Percentiles rank a stretch among this genome's conserved stretches.
These are phyloP conservation scores for Blastomyces parvus DNA, from an alignment of 2,329 filamentous ascomycete species.

Conservation along the genomic window DNA sequence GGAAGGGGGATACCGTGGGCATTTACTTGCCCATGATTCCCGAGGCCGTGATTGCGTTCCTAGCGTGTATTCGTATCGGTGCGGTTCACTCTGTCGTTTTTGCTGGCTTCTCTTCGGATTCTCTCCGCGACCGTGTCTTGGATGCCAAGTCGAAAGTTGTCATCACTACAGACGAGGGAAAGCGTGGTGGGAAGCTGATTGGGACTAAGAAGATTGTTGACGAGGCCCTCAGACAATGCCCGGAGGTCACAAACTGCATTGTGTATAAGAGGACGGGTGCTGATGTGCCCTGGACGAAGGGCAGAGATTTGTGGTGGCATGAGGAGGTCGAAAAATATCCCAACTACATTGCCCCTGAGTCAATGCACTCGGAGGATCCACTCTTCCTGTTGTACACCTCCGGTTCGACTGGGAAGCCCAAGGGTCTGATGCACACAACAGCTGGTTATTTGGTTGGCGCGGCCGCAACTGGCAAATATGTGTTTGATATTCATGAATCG, in stretches of 20 bases:
- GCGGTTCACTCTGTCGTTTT: slow-evolving; percentile 97
- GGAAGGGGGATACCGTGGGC: slow-evolving; percentile 93
- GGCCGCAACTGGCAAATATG: slow-evolving; percentile 91
- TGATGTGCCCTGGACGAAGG: slow-evolving; percentile 80
- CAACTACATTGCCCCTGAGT: slow-evolving; percentile 77
- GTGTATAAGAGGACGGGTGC: slow-evolving; percentile 94
- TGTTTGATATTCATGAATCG: slow-evolving; percentile 92
- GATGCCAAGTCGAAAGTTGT: slow-evolving; percentile 87
- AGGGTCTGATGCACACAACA: slow-evolving; percentile 97
- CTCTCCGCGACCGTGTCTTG: slow-evolving; percentile 84
- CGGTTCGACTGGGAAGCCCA: slow-evolving; percentile 95
- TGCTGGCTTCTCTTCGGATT: slow-evolving; percentile 94
- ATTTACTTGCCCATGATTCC: slow-evolving; percentile 99
- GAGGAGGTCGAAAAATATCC: slow-evolving; percentile 98
- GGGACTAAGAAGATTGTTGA: slow-evolving; percentile 99
- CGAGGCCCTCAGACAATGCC: slow-evolving; percentile 92
- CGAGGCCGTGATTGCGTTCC: slow-evolving; percentile 81
- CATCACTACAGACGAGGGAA: slow-evolving; percentile 95
- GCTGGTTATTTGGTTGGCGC: slow-evolving; percentile 91
- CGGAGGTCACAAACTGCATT: slow-evolving; percentile 71
- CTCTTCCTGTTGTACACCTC: slow-evolving; percentile 97
- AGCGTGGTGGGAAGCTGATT: slow-evolving; percentile 93
- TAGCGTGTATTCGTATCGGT: slow-evolving; percentile 85
- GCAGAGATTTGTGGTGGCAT: slow-evolving; percentile 95
- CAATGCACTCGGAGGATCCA: slow-evolving; percentile 87